Evolutionary conservation across 345 rosid genomes (phyloP).

Genomic region (Populus nigra): DNA sequence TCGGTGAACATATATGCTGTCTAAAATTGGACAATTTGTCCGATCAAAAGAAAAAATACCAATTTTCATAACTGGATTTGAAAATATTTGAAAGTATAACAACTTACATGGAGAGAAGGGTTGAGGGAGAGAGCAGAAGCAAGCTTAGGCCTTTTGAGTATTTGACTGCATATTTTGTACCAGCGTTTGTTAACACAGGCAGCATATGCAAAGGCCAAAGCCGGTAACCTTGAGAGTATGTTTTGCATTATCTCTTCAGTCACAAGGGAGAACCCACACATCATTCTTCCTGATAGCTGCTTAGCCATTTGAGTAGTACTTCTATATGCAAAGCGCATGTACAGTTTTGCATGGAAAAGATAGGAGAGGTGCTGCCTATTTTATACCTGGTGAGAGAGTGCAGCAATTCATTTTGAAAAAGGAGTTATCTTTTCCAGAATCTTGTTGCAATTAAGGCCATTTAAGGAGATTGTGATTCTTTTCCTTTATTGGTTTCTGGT

Average conservation of each 20-base stretch:
- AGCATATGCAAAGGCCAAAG: slow-evolving; percentile 49
- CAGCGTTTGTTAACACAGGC: slow-evolving; percentile 50
- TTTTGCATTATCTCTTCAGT: slow-evolving; percentile 40
- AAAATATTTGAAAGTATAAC: background rate
- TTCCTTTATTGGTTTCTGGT: slow-evolving; percentile 8
- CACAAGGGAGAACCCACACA: slow-evolving; percentile 10
- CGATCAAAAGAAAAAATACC: background rate
- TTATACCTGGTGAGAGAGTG: slow-evolving; percentile 10
- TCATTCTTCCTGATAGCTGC: background rate
- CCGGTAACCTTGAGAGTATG: slow-evolving; percentile 46
- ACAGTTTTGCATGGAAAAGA: background rate
- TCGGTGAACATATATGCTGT: too few species aligned
- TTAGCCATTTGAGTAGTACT: slow-evolving; percentile 5
- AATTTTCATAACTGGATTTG: background rate
- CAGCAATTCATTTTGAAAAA: background rate
- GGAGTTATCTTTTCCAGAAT: background rate
- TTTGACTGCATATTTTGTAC: slow-evolving; percentile 34
- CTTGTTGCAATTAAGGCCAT: slow-evolving; percentile 17
- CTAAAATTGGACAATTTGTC: background rate
- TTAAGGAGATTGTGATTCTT: slow-evolving; percentile 19
- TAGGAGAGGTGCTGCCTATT: background rate
- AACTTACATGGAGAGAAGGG: slow-evolving; percentile 34
- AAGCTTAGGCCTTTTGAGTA: slow-evolving; percentile 52
- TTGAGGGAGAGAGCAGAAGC: slow-evolving; percentile 56
- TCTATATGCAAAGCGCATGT: background rate